Conservation (phyloP, 2,329 filamentous ascomycete species). For the Pseudogymnoascus sp. region DNA sequence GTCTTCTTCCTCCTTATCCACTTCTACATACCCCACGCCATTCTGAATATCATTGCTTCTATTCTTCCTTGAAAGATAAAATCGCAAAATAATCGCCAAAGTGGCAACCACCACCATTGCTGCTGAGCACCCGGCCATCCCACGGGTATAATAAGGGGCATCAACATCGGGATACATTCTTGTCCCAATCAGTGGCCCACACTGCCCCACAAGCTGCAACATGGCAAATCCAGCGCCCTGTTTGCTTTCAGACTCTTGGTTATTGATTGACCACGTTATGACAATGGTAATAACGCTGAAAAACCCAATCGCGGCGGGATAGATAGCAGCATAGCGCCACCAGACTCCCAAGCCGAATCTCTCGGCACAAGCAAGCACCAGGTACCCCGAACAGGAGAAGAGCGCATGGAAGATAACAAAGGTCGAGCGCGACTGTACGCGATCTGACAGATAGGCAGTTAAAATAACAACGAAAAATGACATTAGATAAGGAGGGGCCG, state of each 20-base stretch:
- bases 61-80: conserved; percentile 26
- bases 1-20: not conserved
- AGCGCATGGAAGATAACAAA: conserved; percentile 65
- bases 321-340: conserved; percentile 66
- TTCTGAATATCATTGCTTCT: not conserved
- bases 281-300: conserved; percentile 78
- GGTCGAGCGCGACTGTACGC: conserved; percentile 50
- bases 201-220: conserved; percentile 62
- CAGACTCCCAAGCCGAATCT: conserved; percentile 38
- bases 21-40: not conserved
- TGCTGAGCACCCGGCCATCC: conserved; percentile 43
- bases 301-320: conserved; percentile 72
- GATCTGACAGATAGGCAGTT: conserved; percentile 68
- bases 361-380: conserved; percentile 52
- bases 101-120: conserved; percentile 42
- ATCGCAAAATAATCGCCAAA: conserved; percentile 36
- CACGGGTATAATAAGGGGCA: conserved; percentile 41
- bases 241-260: conserved; percentile 61
- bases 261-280: conserved; percentile 85
- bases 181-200: conserved; percentile 40
- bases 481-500: conserved; percentile 72
- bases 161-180: conserved; percentile 46
- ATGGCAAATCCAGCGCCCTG: conserved; percentile 73
- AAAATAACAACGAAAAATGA: conserved; percentile 66
- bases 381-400: conserved; percentile 55